phyloP scores from a whole-genome alignment of 345 rosid species.

The Noccaea bulbosa region DNA sequence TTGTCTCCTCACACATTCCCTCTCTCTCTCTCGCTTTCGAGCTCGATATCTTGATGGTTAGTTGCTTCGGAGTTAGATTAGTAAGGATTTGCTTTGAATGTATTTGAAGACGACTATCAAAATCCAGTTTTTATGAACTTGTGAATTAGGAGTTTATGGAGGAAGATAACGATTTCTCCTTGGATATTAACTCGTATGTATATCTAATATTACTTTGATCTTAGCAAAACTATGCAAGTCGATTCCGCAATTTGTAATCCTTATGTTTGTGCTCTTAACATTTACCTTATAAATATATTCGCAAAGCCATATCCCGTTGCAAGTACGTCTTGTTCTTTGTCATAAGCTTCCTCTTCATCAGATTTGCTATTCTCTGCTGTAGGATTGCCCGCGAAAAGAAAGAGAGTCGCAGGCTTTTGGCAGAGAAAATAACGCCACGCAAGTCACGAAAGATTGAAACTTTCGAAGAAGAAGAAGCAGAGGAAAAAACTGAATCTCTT shows the following conservation, averaged over 20 bases:
- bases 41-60: background rate
- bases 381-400: conserved; percentile 75
- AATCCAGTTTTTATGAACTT: conserved; percentile 8
- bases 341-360: background rate
- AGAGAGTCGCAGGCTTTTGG: conserved; percentile 69
- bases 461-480: conserved; percentile 49
- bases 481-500: conserved; percentile 46
- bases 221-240: background rate
- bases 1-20: background rate
- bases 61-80: background rate
- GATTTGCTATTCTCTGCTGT: conserved; percentile 12
- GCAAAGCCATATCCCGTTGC: background rate
- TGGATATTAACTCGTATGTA: conserved; percentile 1
- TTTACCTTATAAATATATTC: background rate
- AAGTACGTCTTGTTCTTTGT: background rate
- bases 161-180: background rate
- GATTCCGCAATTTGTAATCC: background rate
- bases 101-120: background rate
- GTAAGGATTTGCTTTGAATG: background rate
- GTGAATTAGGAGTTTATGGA: conserved; percentile 9
- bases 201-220: conserved; percentile 5
- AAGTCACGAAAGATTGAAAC: conserved; percentile 44
- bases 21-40: background rate
- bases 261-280: background rate
- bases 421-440: conserved; percentile 58